Evolutionary conservation across 2,329 filamentous ascomycete species (phyloP).

Genomic region (Alternaria sp.): DNA sequence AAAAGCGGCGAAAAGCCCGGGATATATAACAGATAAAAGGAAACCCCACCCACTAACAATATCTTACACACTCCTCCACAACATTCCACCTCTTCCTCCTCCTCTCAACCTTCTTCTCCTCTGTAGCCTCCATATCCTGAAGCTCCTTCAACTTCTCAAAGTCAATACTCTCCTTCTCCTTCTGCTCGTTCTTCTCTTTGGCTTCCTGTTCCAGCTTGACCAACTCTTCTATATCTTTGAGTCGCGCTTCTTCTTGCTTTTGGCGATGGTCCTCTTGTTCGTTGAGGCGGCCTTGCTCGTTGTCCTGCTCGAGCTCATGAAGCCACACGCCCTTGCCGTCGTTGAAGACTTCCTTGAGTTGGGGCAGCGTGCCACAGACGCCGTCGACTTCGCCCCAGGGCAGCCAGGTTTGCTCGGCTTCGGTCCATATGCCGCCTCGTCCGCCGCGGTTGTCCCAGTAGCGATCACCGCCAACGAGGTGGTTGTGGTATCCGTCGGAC

Average conservation of each 20-base stretch:
- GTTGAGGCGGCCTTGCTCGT: slow-evolving; percentile 16
- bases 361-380: slow-evolving; percentile 42
- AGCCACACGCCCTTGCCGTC: slow-evolving; percentile 55
- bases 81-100: slow-evolving; percentile 1
- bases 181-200: slow-evolving; percentile 15
- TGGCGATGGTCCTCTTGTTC: slow-evolving; percentile 20
- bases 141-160: background rate
- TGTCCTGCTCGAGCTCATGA: slow-evolving; percentile 33
- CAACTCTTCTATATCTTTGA: slow-evolving; percentile 19
- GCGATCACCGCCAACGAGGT: slow-evolving; percentile 54
- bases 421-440: slow-evolving; percentile 62
- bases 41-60: background rate
- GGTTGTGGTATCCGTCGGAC: slow-evolving; percentile 51
- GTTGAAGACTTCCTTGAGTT: slow-evolving; percentile 55
- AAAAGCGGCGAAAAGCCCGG: background rate
- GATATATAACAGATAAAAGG: background rate
- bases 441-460: slow-evolving; percentile 60
- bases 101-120: background rate
- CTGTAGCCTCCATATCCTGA: background rate
- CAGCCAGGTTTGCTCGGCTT: slow-evolving; percentile 54
- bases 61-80: background rate
- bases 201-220: slow-evolving; percentile 21
- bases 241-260: slow-evolving; percentile 16
- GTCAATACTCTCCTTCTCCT: slow-evolving; percentile 1
- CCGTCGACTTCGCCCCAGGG: slow-evolving; percentile 55